Evolutionary conservation across 208 protist species (phyloP), one percentile per base, ranked within the genome.

Genomic region (Leishmania major): DNA sequence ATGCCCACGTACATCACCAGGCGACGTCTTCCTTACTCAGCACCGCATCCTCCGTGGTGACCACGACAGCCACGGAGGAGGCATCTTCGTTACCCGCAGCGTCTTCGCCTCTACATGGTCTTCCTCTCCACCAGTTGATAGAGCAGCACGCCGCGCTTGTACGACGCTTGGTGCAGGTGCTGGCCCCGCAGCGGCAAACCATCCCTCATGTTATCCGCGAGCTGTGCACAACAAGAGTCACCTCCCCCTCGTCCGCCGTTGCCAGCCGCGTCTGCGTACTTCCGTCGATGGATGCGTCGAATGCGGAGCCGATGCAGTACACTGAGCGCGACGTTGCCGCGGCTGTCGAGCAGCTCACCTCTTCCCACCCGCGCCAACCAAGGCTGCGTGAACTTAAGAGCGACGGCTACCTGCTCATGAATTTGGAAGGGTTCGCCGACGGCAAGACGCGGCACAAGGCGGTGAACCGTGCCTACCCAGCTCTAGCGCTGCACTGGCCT

Each of bases 381-480:
- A 64, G 59, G 31, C 71, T 79, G 71, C 83, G 78, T 5, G 91
- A 95, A 75, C 84, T 95, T 13, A 53, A 75, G 35, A 88, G 75
- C 43, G 87, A 80, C n/a, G 92, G 90, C 1, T 95, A 90, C 67
- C 75, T 87, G 37, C 55, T 93, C 17, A 80, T 95, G 43, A 82
- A 92, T 49, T 67, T 95, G 37, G 90, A 92, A 43, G 75, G 64
- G 53, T 95, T 88, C 57, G 78, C 55, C 22, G 90, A 88, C 70
- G 92, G 84, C 31, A 77, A 82, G 45, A 64, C 83, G 49, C 87
- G 85, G 59, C 88, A 90, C 62, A 84, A 85, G 55, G 92, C 91
- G 15, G 90, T 79, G 11, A 92, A 95, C 79, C 78, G 88, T 7
- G 92, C 92, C 10, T 89, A 92, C 72, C 86, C 87, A 10, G 86